These are phyloP conservation scores for Coemansia sp. DNA, from an alignment of 192 early-diverging fungal genomes.

Conservation along the genomic window DNA sequence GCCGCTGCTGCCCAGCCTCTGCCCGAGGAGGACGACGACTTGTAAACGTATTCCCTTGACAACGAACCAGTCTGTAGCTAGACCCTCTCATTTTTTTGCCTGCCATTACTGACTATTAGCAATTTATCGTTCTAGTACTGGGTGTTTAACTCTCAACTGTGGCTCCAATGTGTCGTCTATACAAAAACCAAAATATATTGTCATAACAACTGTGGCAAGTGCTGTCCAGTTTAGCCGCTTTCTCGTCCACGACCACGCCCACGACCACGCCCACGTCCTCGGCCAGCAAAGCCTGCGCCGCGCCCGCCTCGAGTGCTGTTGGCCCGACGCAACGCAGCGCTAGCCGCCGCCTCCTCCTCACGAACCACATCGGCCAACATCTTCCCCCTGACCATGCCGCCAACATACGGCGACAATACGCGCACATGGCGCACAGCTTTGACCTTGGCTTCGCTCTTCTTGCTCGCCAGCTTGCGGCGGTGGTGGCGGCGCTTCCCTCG, in stretches of 20 bases:
- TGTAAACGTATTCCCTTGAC: conserved; percentile 21
- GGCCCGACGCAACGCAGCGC: conserved; percentile 1
- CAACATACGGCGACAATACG: conserved; percentile 35
- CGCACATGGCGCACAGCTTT: conserved; percentile 11
- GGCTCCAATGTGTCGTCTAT: not conserved
- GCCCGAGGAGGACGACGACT: conserved; percentile 76
- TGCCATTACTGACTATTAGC: not conserved
- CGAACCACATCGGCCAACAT: conserved; percentile 46
- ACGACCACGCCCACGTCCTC: conserved; percentile 15
- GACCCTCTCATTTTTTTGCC: not conserved
- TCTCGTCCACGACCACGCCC: conserved; percentile 20
- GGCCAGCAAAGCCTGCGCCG: conserved; percentile 23
- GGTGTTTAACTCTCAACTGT: not conserved
- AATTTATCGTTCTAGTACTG: conserved; percentile 1
- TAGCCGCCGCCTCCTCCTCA: conserved; percentile 28
- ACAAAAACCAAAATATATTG: not conserved
- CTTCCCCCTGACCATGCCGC: conserved; percentile 37
- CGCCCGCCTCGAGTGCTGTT: conserved; percentile 16
- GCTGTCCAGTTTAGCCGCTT: not conserved
- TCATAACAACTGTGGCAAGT: not conserved
- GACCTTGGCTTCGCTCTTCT: not conserved
- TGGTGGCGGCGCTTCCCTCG: not conserved
- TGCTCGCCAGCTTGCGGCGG: conserved; percentile 2
- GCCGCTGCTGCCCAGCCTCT: conserved; percentile 82
- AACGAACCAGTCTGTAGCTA: not conserved